Percentiles rank a stretch among this genome's conserved stretches.
Conservation (phyloP, 306 rosid species). For the Senna siamea region DNA sequence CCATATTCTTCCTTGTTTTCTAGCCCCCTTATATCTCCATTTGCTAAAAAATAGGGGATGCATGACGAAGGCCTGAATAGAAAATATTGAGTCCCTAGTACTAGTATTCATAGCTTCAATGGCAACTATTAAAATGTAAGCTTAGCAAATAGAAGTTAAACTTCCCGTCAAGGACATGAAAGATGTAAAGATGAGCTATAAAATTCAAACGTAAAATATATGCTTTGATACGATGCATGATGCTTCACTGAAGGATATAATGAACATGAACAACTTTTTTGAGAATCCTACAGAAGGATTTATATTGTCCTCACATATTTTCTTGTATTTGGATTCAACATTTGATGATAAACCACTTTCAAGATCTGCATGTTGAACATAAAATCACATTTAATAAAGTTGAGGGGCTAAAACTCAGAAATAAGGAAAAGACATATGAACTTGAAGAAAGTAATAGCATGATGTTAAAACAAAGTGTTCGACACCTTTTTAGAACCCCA, state of each 20-base stretch:
- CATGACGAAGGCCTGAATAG: background rate
- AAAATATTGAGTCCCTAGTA: background rate
- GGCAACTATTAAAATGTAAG: conserved; percentile 5
- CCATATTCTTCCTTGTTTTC: background rate
- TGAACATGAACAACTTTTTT: conserved; percentile 60
- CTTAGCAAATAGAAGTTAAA: conserved; percentile 34
- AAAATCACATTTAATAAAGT: conserved; percentile 29
- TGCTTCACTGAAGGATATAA: conserved; percentile 23
- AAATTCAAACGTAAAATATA: conserved; percentile 9
- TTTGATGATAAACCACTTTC: conserved; percentile 88
- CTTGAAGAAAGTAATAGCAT: conserved; percentile 14
- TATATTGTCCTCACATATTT: conserved; percentile 93
- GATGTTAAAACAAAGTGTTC: conserved; percentile 25
- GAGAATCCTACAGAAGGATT: conserved; percentile 99
- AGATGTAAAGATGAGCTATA: conserved; percentile 22
- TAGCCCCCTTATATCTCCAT: background rate
- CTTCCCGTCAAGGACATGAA: conserved; percentile 16
- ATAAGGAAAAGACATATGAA: background rate
- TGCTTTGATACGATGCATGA: conserved; percentile 47
- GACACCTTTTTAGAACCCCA: conserved; percentile 93
- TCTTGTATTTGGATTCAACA: conserved; percentile 94
- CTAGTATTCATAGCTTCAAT: conserved; percentile 15
- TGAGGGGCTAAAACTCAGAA: conserved; percentile 11
- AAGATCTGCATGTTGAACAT: conserved; percentile 78
- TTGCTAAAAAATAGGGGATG: background rate